These are phyloP conservation scores for Tetrahymena elliotti DNA, from an alignment of 73 alveolate genomes.

Conservation along the genomic window DNA sequence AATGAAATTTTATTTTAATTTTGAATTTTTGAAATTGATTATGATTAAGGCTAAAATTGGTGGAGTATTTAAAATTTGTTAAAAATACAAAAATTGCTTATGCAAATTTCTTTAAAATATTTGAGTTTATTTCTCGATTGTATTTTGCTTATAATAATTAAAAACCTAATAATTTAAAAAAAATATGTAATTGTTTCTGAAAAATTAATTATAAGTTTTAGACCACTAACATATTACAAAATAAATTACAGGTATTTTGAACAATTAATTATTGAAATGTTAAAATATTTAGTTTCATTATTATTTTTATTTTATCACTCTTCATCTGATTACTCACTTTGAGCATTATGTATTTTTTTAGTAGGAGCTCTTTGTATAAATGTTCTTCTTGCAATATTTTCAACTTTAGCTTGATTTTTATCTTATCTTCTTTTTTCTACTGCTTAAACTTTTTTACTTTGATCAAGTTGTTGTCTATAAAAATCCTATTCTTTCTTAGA, in stretches of 20 bases:
- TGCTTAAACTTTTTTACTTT: background rate
- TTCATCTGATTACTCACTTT: background rate
- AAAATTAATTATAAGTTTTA: too few species aligned
- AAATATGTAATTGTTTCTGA: too few species aligned
- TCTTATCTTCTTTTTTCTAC: background rate
- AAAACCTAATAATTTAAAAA: too few species aligned
- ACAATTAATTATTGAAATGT: background rate
- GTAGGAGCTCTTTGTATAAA: background rate
- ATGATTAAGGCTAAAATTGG: too few species aligned
- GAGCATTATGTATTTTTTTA: background rate
- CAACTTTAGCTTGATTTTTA: background rate
- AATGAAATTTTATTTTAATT: too few species aligned
- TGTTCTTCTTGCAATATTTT: background rate
- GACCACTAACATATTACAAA: too few species aligned
- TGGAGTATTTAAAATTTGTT: too few species aligned
- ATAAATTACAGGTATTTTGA: background rate
- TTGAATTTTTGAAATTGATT: too few species aligned
- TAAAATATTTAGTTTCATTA: background rate
- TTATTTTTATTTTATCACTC: background rate
- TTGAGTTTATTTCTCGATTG: too few species aligned
- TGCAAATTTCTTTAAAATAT: too few species aligned
- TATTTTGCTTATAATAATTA: too few species aligned
- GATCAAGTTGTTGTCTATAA: constrained; percentile 5
- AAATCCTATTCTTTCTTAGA: constrained; percentile 29
- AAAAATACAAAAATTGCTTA: too few species aligned